These are phyloP conservation scores for Pseudocercospora vitis DNA, from an alignment of 2,329 filamentous ascomycete species.

Conservation along the genomic window DNA sequence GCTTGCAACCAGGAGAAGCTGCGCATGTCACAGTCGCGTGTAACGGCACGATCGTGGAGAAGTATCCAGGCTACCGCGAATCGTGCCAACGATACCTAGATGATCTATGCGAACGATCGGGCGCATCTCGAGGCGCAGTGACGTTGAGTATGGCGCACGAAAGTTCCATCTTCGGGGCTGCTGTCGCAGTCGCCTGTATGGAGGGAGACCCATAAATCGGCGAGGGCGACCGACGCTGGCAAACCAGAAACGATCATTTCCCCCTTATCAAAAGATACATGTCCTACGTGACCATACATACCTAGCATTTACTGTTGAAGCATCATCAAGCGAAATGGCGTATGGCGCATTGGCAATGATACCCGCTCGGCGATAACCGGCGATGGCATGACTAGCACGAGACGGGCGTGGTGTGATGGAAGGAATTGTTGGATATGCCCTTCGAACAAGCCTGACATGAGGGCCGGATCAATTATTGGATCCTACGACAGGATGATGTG, in stretches of 20 bases:
- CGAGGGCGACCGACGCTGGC: not conserved
- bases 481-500: not conserved
- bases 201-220: constrained; percentile 18
- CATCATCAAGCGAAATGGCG: constrained; percentile 4
- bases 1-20: constrained; percentile 35
- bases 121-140: constrained; percentile 48
- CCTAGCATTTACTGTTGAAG: not conserved
- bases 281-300: not conserved
- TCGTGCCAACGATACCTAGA: constrained; percentile 65
- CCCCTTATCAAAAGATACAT: not conserved
- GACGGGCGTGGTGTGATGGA: not conserved
- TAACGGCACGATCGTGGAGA: constrained; percentile 77
- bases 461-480: constrained; percentile 2
- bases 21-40: constrained; percentile 61
- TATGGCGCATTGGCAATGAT: constrained; percentile 7
- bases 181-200: constrained; percentile 57
- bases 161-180: constrained; percentile 73
- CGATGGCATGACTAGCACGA: not conserved
- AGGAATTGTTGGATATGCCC: not conserved
- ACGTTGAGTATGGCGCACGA: constrained; percentile 69
- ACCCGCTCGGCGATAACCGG: constrained; percentile 4
- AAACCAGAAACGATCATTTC: no score
- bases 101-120: constrained; percentile 50
- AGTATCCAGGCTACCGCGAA: constrained; percentile 67
- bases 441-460: no score